A percentile compares a stretch with the other conserved stretches of the same genome.
These are phyloP conservation scores for Psilocybe subaeruginosa DNA, from an alignment of 768 basidiomycete genomes.

Conservation along the genomic window DNA sequence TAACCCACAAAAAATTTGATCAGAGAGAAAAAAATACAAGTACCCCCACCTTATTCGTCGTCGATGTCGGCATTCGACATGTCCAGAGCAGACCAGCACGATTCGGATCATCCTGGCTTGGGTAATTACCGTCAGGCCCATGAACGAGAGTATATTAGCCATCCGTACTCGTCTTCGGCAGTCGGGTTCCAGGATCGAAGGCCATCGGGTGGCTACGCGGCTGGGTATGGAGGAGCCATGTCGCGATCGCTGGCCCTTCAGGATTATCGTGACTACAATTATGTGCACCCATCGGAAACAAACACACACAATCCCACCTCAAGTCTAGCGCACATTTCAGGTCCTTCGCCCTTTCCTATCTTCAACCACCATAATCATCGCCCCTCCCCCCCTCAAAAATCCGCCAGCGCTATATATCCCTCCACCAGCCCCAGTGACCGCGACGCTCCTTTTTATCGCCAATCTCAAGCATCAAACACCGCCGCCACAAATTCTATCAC, in stretches of 20 bases:
- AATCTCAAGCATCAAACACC: conserved; percentile 21
- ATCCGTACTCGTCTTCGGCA: conserved; percentile 12
- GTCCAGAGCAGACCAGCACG: conserved; percentile 46
- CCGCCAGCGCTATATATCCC: conserved; percentile 25
- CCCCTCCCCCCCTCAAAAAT: conserved; percentile 35
- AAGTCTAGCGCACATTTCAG: conserved; percentile 28
- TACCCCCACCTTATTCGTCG: conserved; percentile 8
- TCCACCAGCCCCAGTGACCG: conserved; percentile 33
- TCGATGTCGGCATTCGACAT: conserved; percentile 25
- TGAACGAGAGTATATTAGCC: not conserved
- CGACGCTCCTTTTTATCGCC: conserved; percentile 33
- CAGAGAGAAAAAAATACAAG: conserved; percentile 4
- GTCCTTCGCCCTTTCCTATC: conserved; percentile 40
- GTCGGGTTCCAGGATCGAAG: conserved; percentile 31
- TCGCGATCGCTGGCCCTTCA: conserved; percentile 28
- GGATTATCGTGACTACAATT: conserved; percentile 19
- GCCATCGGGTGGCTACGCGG: conserved; percentile 25
- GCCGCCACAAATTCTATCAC: conserved; percentile 26
- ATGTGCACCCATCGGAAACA: conserved; percentile 33
- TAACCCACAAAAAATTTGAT: conserved; percentile 5
- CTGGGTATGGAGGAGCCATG: conserved; percentile 19
- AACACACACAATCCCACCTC: conserved; percentile 45
- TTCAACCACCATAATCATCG: conserved; percentile 46
- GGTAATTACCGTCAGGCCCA: conserved; percentile 24
- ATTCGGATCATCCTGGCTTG: conserved; percentile 40